Conservation (phyloP, 208 protist genomes). For the Trypanosoma avium region DNA sequence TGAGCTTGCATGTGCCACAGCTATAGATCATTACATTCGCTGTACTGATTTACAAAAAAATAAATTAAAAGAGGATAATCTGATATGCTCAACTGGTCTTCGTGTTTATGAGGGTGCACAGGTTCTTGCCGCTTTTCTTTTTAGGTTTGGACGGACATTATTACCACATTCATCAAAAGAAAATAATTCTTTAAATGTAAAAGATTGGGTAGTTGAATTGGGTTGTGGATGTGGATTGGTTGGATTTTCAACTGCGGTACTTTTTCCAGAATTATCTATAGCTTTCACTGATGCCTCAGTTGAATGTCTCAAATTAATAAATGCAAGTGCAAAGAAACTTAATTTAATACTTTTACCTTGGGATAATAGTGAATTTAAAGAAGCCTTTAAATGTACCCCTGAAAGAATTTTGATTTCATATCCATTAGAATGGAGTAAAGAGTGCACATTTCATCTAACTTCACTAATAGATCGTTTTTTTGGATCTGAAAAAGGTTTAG, state of each 20-base stretch:
- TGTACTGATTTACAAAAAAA: constrained; percentile 31
- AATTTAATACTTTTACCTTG: background rate
- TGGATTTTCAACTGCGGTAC: constrained; percentile 37
- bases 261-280: constrained; percentile 28
- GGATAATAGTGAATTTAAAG: background rate
- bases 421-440: constrained; percentile 40
- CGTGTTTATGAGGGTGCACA: constrained; percentile 72
- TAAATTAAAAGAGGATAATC: background rate
- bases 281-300: constrained; percentile 59
- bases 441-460: constrained; percentile 22
- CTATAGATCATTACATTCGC: constrained; percentile 46
- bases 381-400: background rate
- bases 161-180: constrained; percentile 8
- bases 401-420: constrained; percentile 23
- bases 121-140: constrained; percentile 60
- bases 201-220: constrained; percentile 43
- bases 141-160: constrained; percentile 31
- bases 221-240: constrained; percentile 69
- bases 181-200: background rate
- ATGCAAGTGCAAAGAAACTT: constrained; percentile 10
- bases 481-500: background rate
- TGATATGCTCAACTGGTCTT: constrained; percentile 57
- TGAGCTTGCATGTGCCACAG: constrained; percentile 56
- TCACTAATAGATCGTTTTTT: constrained; percentile 10
- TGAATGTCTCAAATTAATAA: constrained; percentile 50